A percentile compares a stretch with the other conserved stretches of the same genome.
These are phyloP conservation scores for Penicillium capsulatum DNA, from an alignment of 2,329 filamentous ascomycete species.

Conservation along the genomic window DNA sequence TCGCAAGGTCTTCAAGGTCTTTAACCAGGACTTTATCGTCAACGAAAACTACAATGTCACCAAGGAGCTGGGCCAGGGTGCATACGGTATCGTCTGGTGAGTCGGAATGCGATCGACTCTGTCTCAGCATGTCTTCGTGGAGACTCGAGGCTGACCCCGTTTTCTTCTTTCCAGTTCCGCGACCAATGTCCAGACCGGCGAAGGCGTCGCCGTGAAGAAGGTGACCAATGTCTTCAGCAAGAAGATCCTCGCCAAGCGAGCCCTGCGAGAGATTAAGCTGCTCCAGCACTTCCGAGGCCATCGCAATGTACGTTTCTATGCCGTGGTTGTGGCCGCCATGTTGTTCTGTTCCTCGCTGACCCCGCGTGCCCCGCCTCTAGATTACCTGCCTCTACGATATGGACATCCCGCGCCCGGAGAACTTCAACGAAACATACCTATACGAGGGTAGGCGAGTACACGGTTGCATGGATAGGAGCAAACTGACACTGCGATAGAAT, in stretches of 20 bases:
- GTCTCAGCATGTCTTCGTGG: not conserved
- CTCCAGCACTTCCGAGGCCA: conserved; percentile 94
- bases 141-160: not conserved
- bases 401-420: conserved; percentile 95
- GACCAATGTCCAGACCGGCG: conserved; percentile 81
- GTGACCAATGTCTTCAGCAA: conserved; percentile 99
- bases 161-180: conserved; percentile 62
- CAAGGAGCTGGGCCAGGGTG: conserved; percentile 96
- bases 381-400: conserved; percentile 99
- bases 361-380: conserved; percentile 45
- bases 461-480: not conserved
- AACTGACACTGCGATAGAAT: conserved; percentile 55
- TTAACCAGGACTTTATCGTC: conserved; percentile 98
- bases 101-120: conserved; percentile 22
- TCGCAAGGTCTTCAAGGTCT: conserved; percentile 97
- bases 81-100: conserved; percentile 98
- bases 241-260: conserved; percentile 98
- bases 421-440: conserved; percentile 98
- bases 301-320: conserved; percentile 62
- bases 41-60: conserved; percentile 98
- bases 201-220: conserved; percentile 98
- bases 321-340: not conserved
- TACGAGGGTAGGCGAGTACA: conserved; percentile 73
- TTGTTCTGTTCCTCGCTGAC: conserved; percentile 33
- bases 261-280: conserved; percentile 95